These are phyloP conservation scores for Coniochaeta sp. DNA, from an alignment of 2,329 filamentous ascomycete species.

Conservation along the genomic window DNA sequence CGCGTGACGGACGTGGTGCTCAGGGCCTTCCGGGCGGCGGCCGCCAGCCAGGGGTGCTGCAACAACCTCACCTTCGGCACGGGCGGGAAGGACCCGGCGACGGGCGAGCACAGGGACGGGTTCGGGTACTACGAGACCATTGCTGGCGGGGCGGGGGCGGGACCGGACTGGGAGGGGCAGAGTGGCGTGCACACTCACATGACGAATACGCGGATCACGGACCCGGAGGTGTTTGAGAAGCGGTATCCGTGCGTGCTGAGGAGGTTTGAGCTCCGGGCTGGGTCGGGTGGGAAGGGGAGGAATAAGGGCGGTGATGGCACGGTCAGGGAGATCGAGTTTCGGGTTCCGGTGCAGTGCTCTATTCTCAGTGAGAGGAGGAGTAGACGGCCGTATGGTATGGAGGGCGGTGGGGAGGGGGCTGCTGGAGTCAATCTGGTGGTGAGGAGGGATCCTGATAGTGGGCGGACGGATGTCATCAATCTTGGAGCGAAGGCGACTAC, in stretches of 20 bases:
- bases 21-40: constrained; percentile 16
- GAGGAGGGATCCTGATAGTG: constrained; percentile 10
- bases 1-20: constrained; percentile 25
- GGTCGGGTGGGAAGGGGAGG: constrained; percentile 18
- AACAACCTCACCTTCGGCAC: constrained; percentile 21
- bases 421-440: constrained; percentile 20
- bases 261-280: constrained; percentile 14
- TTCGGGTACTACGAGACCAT: constrained; percentile 28
- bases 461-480: constrained; percentile 17
- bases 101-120: constrained; percentile 15
- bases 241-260: constrained; percentile 21
- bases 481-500: constrained; percentile 21
- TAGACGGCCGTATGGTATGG: constrained; percentile 23
- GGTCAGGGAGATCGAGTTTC: constrained; percentile 22
- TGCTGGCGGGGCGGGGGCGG: constrained; percentile 23
- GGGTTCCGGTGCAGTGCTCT: constrained; percentile 20
- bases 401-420: constrained; percentile 16
- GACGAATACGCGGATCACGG: constrained; percentile 19
- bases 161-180: constrained; percentile 18
- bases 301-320: constrained; percentile 22
- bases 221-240: constrained; percentile 22
- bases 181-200: constrained; percentile 17
- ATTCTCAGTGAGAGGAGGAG: constrained; percentile 25
- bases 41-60: constrained; percentile 19
- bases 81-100: constrained; percentile 4